phyloP scores from a whole-genome alignment of 2,329 filamentous ascomycete genomes.

The Botrytis aclada region DNA sequence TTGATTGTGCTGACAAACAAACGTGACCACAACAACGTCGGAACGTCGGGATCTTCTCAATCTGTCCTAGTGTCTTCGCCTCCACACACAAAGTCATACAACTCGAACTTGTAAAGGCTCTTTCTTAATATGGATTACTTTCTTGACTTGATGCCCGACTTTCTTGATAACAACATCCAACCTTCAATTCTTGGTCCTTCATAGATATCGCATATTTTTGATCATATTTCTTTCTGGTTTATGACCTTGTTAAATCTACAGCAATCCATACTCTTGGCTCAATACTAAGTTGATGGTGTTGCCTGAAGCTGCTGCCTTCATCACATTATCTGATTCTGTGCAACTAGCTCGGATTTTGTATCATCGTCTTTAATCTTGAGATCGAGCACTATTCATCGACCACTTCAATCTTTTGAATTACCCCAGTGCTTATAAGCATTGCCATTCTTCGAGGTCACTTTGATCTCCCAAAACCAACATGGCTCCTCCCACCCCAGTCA shows the following conservation, averaged over 20 bases:
- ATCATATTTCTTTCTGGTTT: too few relatives aligned
- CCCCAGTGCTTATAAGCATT: neutral
- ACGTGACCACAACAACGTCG: neutral
- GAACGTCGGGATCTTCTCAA: neutral
- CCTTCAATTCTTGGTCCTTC: neutral
- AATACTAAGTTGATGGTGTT: neutral
- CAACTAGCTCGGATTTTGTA: neutral
- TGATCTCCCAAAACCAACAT: neutral
- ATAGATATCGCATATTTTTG: neutral
- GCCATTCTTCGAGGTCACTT: neutral
- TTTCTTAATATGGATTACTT: neutral
- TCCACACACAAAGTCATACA: neutral
- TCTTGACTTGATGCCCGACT: neutral
- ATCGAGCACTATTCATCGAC: neutral
- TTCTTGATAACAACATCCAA: neutral
- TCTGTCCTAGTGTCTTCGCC: neutral
- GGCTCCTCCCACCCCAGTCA: neutral
- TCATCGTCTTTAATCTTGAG: too few relatives aligned
- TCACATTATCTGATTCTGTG: neutral
- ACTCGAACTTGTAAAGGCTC: neutral
- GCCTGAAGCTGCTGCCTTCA: neutral
- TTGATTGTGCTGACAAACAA: neutral
- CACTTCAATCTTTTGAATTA: neutral
- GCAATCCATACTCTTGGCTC: too few relatives aligned
- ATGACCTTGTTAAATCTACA: neutral